phyloP scores from a whole-genome alignment of 2,329 filamentous ascomycete genomes.

The Diaporthe australafricana region DNA sequence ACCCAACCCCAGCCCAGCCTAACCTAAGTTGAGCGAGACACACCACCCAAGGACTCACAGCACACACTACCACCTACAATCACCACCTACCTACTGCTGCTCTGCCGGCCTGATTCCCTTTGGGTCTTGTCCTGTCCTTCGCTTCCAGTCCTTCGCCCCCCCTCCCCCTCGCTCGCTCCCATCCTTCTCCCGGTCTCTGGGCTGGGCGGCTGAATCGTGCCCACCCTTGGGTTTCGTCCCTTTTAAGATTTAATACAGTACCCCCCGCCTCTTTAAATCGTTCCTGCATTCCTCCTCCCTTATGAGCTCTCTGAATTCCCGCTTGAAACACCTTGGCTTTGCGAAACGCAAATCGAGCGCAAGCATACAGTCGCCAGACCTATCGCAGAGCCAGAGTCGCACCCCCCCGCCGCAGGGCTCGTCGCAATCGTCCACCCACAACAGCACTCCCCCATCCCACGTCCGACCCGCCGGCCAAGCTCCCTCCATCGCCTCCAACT shows the following conservation, averaged over 20 bases:
- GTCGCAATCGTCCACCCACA: slow-evolving; percentile 39
- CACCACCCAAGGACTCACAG: not conserved
- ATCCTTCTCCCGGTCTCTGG: slow-evolving; percentile 26
- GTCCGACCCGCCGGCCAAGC: slow-evolving; percentile 49
- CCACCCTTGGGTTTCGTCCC: slow-evolving; percentile 31
- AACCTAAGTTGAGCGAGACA: not conserved
- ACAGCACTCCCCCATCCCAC: slow-evolving; percentile 42
- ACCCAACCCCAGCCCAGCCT: not conserved
- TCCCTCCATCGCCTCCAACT: slow-evolving; percentile 59
- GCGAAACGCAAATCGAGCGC: slow-evolving; percentile 81
- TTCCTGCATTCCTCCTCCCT: slow-evolving; percentile 54
- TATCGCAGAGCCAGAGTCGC: slow-evolving; percentile 54
- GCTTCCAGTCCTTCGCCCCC: not conserved
- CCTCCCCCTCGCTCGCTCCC: slow-evolving; percentile 10
- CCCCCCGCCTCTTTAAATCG: slow-evolving; percentile 42
- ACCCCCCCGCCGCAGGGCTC: slow-evolving; percentile 48
- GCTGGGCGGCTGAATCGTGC: slow-evolving; percentile 34
- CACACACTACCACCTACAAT: not conserved
- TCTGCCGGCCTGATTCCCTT: slow-evolving; percentile 11
- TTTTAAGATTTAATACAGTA: slow-evolving; percentile 37
- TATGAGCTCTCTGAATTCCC: slow-evolving; percentile 85
- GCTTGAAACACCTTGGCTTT: slow-evolving; percentile 84
- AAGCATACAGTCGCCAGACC: slow-evolving; percentile 66
- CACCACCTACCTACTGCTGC: not conserved
- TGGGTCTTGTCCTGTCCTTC: slow-evolving; percentile 13